Conservation (phyloP, 495 filamentous ascomycete species). For the Usnea hakonensis region DNA sequence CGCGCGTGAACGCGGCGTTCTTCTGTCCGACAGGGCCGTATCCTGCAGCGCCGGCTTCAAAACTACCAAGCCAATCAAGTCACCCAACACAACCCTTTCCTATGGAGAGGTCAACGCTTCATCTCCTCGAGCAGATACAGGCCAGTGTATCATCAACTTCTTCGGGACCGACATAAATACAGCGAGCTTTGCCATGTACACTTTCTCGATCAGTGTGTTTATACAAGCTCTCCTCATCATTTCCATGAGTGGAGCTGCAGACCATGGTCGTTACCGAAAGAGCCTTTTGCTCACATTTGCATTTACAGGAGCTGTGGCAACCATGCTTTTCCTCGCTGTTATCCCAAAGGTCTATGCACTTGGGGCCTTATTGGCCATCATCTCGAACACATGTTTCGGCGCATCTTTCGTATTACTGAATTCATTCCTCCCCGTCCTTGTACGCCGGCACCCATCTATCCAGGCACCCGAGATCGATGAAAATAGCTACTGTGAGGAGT, state of each 20-base stretch:
- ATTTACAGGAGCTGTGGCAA: slow-evolving; percentile 67
- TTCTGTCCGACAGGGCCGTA: slow-evolving; percentile 62
- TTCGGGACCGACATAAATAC: slow-evolving; percentile 86
- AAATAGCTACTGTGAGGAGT: slow-evolving; percentile 20
- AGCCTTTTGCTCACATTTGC: slow-evolving; percentile 75
- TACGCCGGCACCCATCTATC: slow-evolving; percentile 61
- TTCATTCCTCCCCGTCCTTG: slow-evolving; percentile 73
- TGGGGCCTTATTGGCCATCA: slow-evolving; percentile 72
- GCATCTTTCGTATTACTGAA: slow-evolving; percentile 81
- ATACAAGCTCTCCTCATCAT: slow-evolving; percentile 85
- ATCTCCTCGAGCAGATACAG: slow-evolving; percentile 28
- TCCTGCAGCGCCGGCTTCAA: slow-evolving; percentile 56
- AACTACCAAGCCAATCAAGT: slow-evolving; percentile 24
- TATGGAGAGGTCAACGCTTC: slow-evolving; percentile 5
- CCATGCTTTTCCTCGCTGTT: slow-evolving; percentile 84
- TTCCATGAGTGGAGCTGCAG: slow-evolving; percentile 90
- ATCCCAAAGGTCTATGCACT: slow-evolving; percentile 66
- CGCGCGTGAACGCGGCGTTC: slow-evolving; percentile 79
- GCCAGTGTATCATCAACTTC: slow-evolving; percentile 76
- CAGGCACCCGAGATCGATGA: slow-evolving; percentile 20
- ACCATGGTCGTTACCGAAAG: slow-evolving; percentile 92
- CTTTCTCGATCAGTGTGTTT: slow-evolving; percentile 85
- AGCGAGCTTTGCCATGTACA: slow-evolving; percentile 97
- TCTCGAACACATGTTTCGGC: slow-evolving; percentile 85
- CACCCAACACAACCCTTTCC: slow-evolving; percentile 28